Evolutionary conservation across 768 basidiomycete genomes (phyloP).

Genomic region (Suillus subalutaceus): DNA sequence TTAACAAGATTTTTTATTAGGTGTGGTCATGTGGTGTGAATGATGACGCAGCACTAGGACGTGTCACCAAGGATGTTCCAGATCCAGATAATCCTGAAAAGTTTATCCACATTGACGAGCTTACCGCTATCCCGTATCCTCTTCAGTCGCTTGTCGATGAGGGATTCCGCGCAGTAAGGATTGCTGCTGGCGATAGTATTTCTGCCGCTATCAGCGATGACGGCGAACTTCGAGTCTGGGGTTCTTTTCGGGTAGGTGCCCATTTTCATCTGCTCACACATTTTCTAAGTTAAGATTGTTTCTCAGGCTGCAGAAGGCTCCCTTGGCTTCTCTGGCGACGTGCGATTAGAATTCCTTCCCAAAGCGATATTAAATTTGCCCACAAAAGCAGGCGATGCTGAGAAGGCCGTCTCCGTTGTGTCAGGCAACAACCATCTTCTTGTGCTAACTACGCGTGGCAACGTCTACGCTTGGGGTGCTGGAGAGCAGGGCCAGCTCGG

Average conservation of each 20-base stretch:
- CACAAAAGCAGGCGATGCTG: slow-evolving; percentile 63
- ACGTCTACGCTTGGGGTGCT: slow-evolving; percentile 88
- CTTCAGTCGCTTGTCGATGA: slow-evolving; percentile 72
- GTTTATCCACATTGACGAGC: slow-evolving; percentile 55
- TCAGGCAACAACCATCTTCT: slow-evolving; percentile 90
- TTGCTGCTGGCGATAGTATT: slow-evolving; percentile 87
- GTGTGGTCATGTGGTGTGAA: slow-evolving; percentile 87
- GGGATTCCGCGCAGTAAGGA: slow-evolving; percentile 80
- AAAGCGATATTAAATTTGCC: slow-evolving; percentile 58
- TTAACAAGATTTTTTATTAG: slow-evolving; percentile 37
- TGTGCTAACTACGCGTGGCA: slow-evolving; percentile 85
- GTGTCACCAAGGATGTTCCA: slow-evolving; percentile 64
- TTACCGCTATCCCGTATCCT: slow-evolving; percentile 64
- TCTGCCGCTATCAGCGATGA: slow-evolving; percentile 80
- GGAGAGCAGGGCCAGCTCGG: slow-evolving; percentile 92
- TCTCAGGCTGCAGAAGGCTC: slow-evolving; percentile 73
- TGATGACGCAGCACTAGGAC: slow-evolving; percentile 87
- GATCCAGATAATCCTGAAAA: slow-evolving; percentile 60
- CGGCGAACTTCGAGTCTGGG: slow-evolving; percentile 88
- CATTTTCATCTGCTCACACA: slow-evolving; percentile 6
- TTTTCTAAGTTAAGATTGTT: slow-evolving; percentile 14
- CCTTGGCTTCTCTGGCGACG: slow-evolving; percentile 78
- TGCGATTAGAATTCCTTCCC: slow-evolving; percentile 69
- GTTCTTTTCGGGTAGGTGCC: slow-evolving; percentile 78
- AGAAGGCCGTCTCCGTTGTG: slow-evolving; percentile 74